Conservation (phyloP, 208 protist genomes). For the Trypanosoma avium region DNA sequence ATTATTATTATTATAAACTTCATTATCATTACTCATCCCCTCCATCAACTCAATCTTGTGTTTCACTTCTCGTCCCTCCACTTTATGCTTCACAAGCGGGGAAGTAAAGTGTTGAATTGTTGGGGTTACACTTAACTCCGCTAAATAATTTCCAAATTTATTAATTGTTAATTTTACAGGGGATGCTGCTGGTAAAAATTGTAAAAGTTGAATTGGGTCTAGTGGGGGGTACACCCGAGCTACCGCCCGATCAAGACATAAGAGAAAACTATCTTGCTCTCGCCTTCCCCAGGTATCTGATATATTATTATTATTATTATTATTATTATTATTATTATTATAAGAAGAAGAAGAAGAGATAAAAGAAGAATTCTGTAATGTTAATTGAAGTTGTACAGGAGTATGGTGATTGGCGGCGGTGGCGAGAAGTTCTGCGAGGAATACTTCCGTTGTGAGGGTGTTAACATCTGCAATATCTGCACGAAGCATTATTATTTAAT, state of each 20-base stretch:
- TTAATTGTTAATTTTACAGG: too few species aligned
- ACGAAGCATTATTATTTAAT: slow-evolving; percentile 7
- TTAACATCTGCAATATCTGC: slow-evolving; percentile 11
- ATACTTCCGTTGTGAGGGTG: slow-evolving; percentile 14
- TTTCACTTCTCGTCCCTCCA: slow-evolving; percentile 9
- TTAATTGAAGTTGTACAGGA: background rate
- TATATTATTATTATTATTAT: too few species aligned
- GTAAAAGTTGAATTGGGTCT: slow-evolving; percentile 58
- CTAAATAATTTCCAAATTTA: too few species aligned
- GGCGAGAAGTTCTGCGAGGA: slow-evolving; percentile 19
- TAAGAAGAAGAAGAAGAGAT: too few species aligned
- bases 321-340: too few species aligned
- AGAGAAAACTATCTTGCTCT: slow-evolving; percentile 49
- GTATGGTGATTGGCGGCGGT: slow-evolving; percentile 9
- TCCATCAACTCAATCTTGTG: background rate
- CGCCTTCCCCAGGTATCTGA: slow-evolving; percentile 21
- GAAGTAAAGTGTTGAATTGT: slow-evolving; percentile 7
- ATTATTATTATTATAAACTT: slow-evolving; percentile 22
- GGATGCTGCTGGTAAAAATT: slow-evolving; percentile 4
- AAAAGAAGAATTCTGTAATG: too few species aligned
- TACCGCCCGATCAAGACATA: slow-evolving; percentile 75
- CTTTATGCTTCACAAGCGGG: slow-evolving; percentile 8
- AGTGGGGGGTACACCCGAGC: slow-evolving; percentile 66
- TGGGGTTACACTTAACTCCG: too few species aligned
- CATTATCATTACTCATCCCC: slow-evolving; percentile 4